Percentiles rank a stretch among this genome's conserved stretches.
These are phyloP conservation scores for Prillingera fragicola DNA, from an alignment of 1,284 basidiomycete genomes.

Conservation along the genomic window DNA sequence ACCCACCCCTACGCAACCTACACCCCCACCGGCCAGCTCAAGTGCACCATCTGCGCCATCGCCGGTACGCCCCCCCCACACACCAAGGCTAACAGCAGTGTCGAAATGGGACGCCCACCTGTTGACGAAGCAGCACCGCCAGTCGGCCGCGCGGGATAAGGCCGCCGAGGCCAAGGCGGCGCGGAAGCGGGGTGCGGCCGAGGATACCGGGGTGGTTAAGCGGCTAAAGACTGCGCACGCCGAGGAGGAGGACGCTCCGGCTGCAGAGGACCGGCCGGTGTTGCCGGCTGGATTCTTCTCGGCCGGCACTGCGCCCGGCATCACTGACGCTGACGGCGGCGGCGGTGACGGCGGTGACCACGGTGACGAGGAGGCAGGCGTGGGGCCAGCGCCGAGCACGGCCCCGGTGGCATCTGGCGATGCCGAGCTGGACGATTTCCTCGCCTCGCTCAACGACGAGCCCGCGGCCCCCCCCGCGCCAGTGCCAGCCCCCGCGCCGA, in stretches of 20 bases:
- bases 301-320: constrained; percentile 17
- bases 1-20: constrained; percentile 44
- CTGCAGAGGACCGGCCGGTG: constrained; percentile 17
- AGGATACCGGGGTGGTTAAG: too few species aligned
- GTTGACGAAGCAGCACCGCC: constrained; percentile 46
- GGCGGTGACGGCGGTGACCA: background rate
- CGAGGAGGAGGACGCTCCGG: constrained; percentile 5
- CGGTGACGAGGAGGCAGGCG: constrained; percentile 14
- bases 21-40: constrained; percentile 34
- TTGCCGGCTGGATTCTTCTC: constrained; percentile 42
- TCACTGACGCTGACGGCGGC: constrained; percentile 3
- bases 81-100: constrained; percentile 23
- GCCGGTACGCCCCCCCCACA: constrained; percentile 28
- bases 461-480: constrained; percentile 1
- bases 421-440: constrained; percentile 46
- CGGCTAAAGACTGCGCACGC: too few species aligned
- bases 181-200: constrained; percentile 8
- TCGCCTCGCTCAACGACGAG: constrained; percentile 40
- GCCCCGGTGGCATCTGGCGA: constrained; percentile 30
- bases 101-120: constrained; percentile 49
- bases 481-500: constrained; percentile 3
- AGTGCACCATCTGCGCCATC: constrained; percentile 45
- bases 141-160: constrained; percentile 39
- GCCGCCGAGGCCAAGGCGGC: constrained; percentile 28
- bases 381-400: constrained; percentile 2